Conservation (phyloP, 2,329 filamentous ascomycete genomes). For the Camillea tinctor region DNA sequence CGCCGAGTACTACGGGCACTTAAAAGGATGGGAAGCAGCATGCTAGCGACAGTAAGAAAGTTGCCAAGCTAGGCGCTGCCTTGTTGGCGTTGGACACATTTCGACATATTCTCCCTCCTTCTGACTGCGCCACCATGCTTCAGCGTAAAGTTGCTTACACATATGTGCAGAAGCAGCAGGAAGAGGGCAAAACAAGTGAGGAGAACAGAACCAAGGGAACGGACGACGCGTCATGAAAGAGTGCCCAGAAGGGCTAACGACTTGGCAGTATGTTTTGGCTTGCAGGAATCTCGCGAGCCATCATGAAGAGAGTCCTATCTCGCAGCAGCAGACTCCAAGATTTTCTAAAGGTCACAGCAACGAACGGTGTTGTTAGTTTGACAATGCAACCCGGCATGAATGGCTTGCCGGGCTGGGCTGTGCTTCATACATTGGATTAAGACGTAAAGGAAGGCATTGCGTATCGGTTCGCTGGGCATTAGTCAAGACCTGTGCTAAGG, state of each 20-base stretch:
- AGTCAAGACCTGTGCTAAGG: not conserved
- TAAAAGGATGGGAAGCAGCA: not conserved
- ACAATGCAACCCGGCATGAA: not conserved
- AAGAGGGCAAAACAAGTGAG: not conserved
- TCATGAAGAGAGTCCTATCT: not conserved
- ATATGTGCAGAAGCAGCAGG: not conserved
- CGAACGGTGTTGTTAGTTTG: not conserved
- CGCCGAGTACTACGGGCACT: not conserved
- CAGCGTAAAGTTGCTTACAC: not conserved
- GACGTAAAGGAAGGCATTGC: not conserved
- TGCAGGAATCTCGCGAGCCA: not conserved
- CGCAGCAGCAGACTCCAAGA: not conserved
- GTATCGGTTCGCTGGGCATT: not conserved
- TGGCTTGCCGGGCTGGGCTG: not conserved
- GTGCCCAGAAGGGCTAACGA: not conserved
- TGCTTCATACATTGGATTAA: not conserved
- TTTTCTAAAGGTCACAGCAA: not conserved
- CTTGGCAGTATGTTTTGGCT: not conserved
- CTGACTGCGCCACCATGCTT: not conserved
- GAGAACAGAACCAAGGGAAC: not conserved
- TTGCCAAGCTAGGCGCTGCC: not conserved
- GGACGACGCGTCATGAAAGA: not conserved
- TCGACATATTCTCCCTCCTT: not conserved
- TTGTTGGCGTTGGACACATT: not conserved
- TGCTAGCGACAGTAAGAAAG: not conserved